These are phyloP conservation scores for Phytophthora tentaculata DNA, from an alignment of 352 stramenopile genomes.

Conservation along the genomic window DNA sequence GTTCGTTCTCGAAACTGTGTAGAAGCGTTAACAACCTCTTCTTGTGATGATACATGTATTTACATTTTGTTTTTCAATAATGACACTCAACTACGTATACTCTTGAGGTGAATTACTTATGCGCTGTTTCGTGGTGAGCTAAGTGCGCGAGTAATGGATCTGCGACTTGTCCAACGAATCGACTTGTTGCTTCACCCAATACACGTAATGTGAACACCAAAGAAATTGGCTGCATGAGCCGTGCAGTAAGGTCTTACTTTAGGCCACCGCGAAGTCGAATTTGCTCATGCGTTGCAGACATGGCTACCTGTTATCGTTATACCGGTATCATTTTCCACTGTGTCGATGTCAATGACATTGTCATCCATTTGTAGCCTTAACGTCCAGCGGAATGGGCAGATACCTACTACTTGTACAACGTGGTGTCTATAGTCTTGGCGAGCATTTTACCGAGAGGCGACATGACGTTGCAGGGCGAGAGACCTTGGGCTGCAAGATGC, in stretches of 20 bases:
- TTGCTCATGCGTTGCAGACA: constrained; percentile 25
- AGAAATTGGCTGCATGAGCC: constrained; percentile 19
- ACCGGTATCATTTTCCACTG: constrained; percentile 29
- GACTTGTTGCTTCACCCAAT: constrained; percentile 24
- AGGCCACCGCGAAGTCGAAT: neutral
- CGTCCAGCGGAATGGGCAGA: no score
- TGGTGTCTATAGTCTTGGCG: constrained; percentile 23
- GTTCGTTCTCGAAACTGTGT: no score
- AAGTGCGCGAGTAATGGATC: constrained; percentile 35
- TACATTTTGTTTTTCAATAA: no score
- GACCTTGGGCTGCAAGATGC: neutral
- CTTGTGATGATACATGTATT: no score
- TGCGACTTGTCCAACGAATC: constrained; percentile 17
- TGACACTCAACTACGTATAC: no score
- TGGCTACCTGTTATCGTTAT: constrained; percentile 10
- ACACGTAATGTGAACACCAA: constrained; percentile 25
- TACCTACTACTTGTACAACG: no score
- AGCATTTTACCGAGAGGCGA: constrained; percentile 13
- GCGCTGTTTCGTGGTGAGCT: constrained; percentile 30
- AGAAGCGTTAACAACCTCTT: neutral
- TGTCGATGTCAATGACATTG: no score
- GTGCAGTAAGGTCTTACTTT: no score
- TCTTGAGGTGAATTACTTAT: constrained; percentile 39
- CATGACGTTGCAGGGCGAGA: constrained; percentile 12
- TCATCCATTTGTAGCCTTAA: constrained; percentile 11